These are phyloP conservation scores for Rhodosporidiobolus odoratus DNA, from an alignment of 768 basidiomycete species.

Conservation along the genomic window DNA sequence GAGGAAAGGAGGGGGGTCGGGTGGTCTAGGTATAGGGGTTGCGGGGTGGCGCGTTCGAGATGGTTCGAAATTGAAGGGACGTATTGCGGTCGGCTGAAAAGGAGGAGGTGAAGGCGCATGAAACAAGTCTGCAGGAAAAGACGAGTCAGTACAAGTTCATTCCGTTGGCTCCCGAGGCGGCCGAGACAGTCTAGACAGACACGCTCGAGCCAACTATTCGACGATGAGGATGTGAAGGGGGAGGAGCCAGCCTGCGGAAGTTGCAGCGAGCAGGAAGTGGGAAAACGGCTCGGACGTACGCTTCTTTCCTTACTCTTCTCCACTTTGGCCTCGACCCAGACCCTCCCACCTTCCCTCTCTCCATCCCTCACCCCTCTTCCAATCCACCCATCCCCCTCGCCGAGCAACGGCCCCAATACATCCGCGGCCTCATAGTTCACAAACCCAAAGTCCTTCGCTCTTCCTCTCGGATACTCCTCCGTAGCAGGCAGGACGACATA, in stretches of 20 bases:
- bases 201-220: too few species aligned
- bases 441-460: slow-evolving; percentile 58
- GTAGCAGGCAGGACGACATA: not conserved
- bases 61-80: slow-evolving; percentile 73
- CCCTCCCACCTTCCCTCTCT: slow-evolving; percentile 59
- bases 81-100: slow-evolving; percentile 92
- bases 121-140: slow-evolving; percentile 62
- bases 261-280: not conserved
- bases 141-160: not conserved
- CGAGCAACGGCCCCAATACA: slow-evolving; percentile 72
- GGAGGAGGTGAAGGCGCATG: slow-evolving; percentile 73
- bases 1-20: slow-evolving; percentile 53
- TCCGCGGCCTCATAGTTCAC: slow-evolving; percentile 80
- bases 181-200: too few species aligned
- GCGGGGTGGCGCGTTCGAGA: slow-evolving; percentile 56
- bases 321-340: slow-evolving; percentile 38
- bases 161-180: not conserved
- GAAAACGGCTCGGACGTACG: slow-evolving; percentile 22
- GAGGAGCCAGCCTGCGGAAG: not conserved
- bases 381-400: slow-evolving; percentile 73
- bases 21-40: slow-evolving; percentile 67
- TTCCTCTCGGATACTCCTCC: not conserved
- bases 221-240: too few species aligned
- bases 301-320: slow-evolving; percentile 23
- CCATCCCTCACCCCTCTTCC: slow-evolving; percentile 53